phyloP scores from a whole-genome alignment of 441 rosid genomes.

The Adansonia gregorii region DNA sequence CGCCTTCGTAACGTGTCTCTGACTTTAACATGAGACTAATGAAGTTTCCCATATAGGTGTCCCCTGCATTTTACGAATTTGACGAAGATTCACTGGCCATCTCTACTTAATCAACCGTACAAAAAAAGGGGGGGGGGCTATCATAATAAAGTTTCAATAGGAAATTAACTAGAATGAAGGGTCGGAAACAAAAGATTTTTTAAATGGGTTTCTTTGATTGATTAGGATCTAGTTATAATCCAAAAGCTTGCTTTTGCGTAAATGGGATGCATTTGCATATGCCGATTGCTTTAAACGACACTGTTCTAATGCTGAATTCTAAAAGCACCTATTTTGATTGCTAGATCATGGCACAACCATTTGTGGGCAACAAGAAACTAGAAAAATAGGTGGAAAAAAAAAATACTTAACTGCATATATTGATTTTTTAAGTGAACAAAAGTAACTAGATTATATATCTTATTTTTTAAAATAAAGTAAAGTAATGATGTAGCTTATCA shows the following conservation, averaged over 20 bases:
- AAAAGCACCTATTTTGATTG: not conserved
- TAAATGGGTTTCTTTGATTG: not conserved
- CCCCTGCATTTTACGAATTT: conserved; percentile 36
- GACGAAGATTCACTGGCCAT: conserved; percentile 39
- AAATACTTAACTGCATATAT: too few species aligned
- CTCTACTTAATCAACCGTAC: not conserved
- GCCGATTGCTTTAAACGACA: not conserved
- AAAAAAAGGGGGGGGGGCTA: not conserved
- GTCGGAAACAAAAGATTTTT: not conserved
- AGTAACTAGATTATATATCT: too few species aligned
- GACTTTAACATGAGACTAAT: conserved; percentile 59
- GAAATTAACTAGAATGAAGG: not conserved
- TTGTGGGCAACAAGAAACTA: not conserved
- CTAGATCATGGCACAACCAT: not conserved
- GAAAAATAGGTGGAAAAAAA: not conserved
- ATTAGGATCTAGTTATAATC: not conserved
- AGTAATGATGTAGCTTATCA: too few species aligned
- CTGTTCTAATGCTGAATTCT: not conserved
- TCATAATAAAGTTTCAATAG: not conserved
- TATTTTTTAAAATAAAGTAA: too few species aligned
- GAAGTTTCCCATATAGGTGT: conserved; percentile 61
- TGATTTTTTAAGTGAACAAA: too few species aligned
- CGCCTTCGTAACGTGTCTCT: conserved; percentile 72
- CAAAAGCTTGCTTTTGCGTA: not conserved
- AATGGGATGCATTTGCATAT: not conserved